Base-by-base conservation (phyloP, 768 basidiomycete species). In the Naganishia randhawae region DNA sequence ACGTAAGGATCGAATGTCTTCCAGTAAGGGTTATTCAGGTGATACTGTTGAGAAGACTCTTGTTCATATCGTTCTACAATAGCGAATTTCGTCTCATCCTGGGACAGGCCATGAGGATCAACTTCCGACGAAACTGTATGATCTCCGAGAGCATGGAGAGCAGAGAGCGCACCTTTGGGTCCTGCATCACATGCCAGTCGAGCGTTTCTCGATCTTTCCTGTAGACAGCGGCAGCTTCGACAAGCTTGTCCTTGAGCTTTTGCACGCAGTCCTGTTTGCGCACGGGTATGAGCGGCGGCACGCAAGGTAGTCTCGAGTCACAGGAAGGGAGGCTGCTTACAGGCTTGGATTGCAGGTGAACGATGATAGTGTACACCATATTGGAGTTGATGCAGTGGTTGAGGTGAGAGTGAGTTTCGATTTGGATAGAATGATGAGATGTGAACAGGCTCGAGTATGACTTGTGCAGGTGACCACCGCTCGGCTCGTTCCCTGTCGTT, bases 171-270 rank as follows among this genome's bases (percentile, higher is more conserved):
- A 74, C 73, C 69, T 77, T 78, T 48, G 76, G 77, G 67, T 81
- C 80, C 68, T 79, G 78, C 80, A 81, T 81, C 72, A 81, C 80
- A 68, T 75, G 67, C 80, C 80, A 80, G 67, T 78, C 77, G 50
- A 81, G 61, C 3, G 78, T 80, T 78, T 78, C 78, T 66, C 76
- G 75, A 69, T 81, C 80, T 62, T 80, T 68, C 45, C 73, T 57
- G 72, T 81, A 81, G 35, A 81, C 74, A 8, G 39, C 69, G 6
- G 80, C 74, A 69, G 80, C 78, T 65, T 81, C 80, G 29, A 76
- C 71, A 29, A 81, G 71, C 74, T 80, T 80, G 25, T 67, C 73
- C 67, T 76, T 76, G 69, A 79, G 63, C 66, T 79, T 72, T 65
- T 77, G 74, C 48, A 79, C 74, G 22, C 73, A 68, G 52, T 79